Evolutionary conservation across 352 stramenopile species (phyloP).

Genomic region (Phytophthora foliorum): DNA sequence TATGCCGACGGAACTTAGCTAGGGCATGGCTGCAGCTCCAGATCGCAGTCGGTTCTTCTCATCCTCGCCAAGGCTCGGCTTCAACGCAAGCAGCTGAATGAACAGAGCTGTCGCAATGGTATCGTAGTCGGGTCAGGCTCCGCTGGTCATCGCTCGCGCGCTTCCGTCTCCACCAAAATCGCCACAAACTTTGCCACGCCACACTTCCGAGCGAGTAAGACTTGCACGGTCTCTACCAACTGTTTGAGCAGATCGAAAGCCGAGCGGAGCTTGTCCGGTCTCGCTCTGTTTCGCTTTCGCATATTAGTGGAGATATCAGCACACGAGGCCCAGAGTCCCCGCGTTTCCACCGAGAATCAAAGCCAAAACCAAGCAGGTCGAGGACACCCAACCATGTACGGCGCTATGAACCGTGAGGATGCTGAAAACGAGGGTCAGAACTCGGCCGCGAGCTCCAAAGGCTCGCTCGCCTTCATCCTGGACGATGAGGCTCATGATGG

Average conservation of each 20-base stretch:
- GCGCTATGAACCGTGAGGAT: conserved; percentile 12
- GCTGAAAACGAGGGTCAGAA: conserved; percentile 18
- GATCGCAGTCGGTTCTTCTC: conserved; percentile 8
- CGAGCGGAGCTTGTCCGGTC: conserved; percentile 12
- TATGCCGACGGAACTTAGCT: conserved; percentile 12
- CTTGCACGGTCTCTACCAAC: conserved; percentile 36
- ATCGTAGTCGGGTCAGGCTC: conserved; percentile 10
- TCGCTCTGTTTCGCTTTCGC: conserved; percentile 36
- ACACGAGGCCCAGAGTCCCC: conserved; percentile 2
- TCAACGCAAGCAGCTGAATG: conserved; percentile 31
- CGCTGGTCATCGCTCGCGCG: not conserved
- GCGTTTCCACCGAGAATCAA: conserved; percentile 17
- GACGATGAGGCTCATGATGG: not conserved
- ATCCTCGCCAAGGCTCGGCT: conserved; percentile 25
- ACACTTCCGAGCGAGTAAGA: conserved; percentile 4
- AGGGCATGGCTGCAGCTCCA: conserved; percentile 7
- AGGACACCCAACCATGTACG: conserved; percentile 11
- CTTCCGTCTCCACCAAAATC: conserved; percentile 42
- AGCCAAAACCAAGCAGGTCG: conserved; percentile 5
- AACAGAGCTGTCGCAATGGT: conserved; percentile 21
- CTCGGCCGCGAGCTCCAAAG: conserved; percentile 38
- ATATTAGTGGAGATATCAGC: conserved; percentile 39
- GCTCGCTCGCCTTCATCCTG: conserved; percentile 59
- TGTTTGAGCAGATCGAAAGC: not conserved
- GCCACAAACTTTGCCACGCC: conserved; percentile 16